Percentiles rank a stretch among this genome's conserved stretches.
These are phyloP conservation scores for Ustilago cynodontis DNA, from an alignment of 1,284 basidiomycete genomes.

Conservation along the genomic window DNA sequence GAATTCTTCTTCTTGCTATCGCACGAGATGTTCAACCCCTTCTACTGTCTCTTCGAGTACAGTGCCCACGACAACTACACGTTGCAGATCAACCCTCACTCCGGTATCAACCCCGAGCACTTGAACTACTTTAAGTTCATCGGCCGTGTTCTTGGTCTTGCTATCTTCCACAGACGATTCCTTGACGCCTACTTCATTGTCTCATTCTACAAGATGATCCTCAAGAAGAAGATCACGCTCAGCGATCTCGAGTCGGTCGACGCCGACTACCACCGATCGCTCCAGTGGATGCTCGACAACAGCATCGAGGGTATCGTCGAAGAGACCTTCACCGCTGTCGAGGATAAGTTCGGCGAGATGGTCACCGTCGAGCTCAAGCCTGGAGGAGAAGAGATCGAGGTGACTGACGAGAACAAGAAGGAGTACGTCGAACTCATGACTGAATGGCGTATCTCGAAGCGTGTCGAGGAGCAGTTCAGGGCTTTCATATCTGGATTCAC, in stretches of 20 bases:
- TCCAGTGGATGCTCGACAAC: conserved; percentile 86
- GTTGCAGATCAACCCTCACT: conserved; percentile 96
- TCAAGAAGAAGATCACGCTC: conserved; percentile 70
- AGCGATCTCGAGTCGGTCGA: conserved; percentile 68
- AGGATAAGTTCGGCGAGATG: conserved; percentile 97
- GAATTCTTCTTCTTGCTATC: conserved; percentile 99
- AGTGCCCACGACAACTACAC: conserved; percentile 99
- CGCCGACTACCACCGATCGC: conserved; percentile 80
- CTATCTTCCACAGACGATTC: conserved; percentile 98
- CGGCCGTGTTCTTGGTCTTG: conserved; percentile 90
- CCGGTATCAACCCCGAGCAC: conserved; percentile 97
- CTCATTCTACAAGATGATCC: conserved; percentile 97
- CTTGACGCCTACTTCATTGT: conserved; percentile 99
- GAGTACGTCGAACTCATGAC: conserved; percentile 96
- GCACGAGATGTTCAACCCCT: conserved; percentile 81
- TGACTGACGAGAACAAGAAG: conserved; percentile 98
- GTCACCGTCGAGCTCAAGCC: conserved; percentile 93
- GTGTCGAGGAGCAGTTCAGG: conserved; percentile 94
- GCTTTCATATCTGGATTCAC: conserved; percentile 95
- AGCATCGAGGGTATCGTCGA: conserved; percentile 68
- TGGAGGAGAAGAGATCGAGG: conserved; percentile 83
- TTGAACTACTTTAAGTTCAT: conserved; percentile 99
- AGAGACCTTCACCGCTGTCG: conserved; percentile 74
- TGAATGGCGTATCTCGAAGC: conserved; percentile 89
- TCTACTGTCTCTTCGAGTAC: conserved; percentile 99